Conservation (phyloP, 1,284 basidiomycete genomes). For the Papiliotrema terrestris region DNA sequence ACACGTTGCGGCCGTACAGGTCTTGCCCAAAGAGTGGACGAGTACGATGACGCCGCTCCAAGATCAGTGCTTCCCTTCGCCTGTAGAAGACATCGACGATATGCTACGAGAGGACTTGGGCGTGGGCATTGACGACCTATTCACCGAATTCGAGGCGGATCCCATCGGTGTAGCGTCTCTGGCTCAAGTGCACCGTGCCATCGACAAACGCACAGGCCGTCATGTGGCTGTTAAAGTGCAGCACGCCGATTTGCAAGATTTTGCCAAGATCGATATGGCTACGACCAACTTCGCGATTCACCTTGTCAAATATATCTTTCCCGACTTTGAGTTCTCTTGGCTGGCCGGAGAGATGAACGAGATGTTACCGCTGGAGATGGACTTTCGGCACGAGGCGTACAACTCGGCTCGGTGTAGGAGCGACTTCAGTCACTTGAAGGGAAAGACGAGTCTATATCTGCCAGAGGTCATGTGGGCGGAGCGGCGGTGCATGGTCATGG, state of each 20-base stretch:
- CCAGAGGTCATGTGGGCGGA: constrained; percentile 80
- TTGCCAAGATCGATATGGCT: constrained; percentile 74
- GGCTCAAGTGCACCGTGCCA: constrained; percentile 90
- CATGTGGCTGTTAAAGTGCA: constrained; percentile 95
- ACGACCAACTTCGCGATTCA: constrained; percentile 55
- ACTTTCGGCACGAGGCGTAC: constrained; percentile 70
- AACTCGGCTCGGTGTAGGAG: constrained; percentile 70
- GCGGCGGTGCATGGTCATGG: constrained; percentile 89
- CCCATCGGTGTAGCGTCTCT: constrained; percentile 92
- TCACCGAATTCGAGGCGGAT: constrained; percentile 78
- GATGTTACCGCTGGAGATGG: constrained; percentile 90
- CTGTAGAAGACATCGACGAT: constrained; percentile 38
- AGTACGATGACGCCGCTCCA: constrained; percentile 67
- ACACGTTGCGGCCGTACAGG: constrained; percentile 66
- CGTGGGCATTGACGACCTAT: constrained; percentile 43
- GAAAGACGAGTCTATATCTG: constrained; percentile 81
- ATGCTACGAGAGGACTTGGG: constrained; percentile 44
- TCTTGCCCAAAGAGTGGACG: constrained; percentile 73
- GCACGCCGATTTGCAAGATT: constrained; percentile 91
- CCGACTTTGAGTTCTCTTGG: constrained; percentile 80
- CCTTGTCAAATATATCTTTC: constrained; percentile 79
- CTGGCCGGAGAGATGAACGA: constrained; percentile 87
- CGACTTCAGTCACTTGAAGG: constrained; percentile 64
- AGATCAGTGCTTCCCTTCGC: constrained; percentile 58
- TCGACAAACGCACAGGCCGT: constrained; percentile 65